These are phyloP conservation scores for Podospora anserina DNA, from an alignment of 495 filamentous ascomycete genomes.

Conservation along the genomic window DNA sequence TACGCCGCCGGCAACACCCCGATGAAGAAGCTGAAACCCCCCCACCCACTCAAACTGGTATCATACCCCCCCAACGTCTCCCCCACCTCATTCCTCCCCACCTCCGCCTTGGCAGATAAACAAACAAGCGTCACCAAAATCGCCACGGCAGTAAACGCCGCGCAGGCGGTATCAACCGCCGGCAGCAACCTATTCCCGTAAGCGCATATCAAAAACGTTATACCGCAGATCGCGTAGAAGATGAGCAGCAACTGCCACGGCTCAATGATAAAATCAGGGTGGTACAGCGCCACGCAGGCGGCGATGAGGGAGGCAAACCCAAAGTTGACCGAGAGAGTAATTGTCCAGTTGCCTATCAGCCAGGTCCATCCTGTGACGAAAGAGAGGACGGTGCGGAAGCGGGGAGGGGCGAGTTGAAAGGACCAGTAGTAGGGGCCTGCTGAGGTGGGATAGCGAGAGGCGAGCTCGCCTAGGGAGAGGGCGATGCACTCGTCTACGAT, in stretches of 20 bases:
- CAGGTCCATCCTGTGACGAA: conserved; percentile 68
- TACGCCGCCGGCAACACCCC: conserved; percentile 54
- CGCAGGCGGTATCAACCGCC: conserved; percentile 59
- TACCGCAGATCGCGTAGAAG: conserved; percentile 57
- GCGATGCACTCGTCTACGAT: conserved; percentile 59
- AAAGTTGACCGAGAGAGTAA: conserved; percentile 64
- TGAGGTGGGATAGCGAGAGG: conserved; percentile 58
- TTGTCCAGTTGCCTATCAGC: conserved; percentile 58
- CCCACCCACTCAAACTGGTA: conserved; percentile 52
- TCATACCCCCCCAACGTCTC: conserved; percentile 50
- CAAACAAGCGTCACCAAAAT: conserved; percentile 54
- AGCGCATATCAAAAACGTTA: conserved; percentile 56
- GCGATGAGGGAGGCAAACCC: conserved; percentile 58
- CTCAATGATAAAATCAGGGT: conserved; percentile 48
- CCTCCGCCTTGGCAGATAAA: conserved; percentile 54
- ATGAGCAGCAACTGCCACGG: conserved; percentile 57
- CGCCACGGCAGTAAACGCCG: conserved; percentile 54
- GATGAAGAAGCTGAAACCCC: conserved; percentile 51
- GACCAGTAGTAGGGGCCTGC: conserved; percentile 67
- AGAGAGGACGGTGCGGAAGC: conserved; percentile 53
- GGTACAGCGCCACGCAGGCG: conserved; percentile 53
- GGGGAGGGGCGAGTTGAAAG: conserved; percentile 53
- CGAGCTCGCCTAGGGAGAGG: conserved; percentile 60
- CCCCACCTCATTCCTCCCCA: conserved; percentile 43
- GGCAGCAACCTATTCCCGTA: conserved; percentile 56